Base-by-base conservation (phyloP, 176 grass and related monocot species). In the Eragrostis nindensis region DNA sequence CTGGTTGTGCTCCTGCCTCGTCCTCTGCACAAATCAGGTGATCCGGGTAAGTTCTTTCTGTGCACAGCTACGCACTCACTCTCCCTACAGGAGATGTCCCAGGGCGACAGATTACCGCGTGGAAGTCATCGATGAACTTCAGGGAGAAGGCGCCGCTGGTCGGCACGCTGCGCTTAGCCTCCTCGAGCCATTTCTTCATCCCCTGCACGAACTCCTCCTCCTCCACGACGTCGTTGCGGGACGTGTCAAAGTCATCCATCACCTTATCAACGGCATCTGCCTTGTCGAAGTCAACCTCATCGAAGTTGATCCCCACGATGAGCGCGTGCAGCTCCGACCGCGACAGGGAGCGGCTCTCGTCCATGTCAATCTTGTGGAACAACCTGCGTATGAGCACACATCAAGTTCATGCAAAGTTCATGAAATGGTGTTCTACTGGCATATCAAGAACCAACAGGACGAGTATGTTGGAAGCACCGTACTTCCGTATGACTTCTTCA, bases 211-310 rank as follows among this genome's bases (percentile, higher is more conserved):
- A 99, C 80, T 99, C 96, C 1, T 32, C 46, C 59, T 94, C 80
- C 70, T 94, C 92, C 7, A 94, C 86, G 0, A 5, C 5, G 0
- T 81, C 62, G 27, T 94, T 91, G 18, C 70, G 11, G 40, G 89
- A 91, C 50, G 89, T 91, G 72, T 94, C 92, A 0, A 94, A 94
- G 74, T 94, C 92, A 3, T 41, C 59, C 92, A 94, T 94, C 62
- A 94, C 66, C 82, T 94, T 80, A 11, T 84, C 7, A 1, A 91
- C 75, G 1, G 86, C 92, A 3, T 83, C 86, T 11, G 30, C 11
- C 73, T 53, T 89, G 80, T 94, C 86, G 10, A 89, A 86, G 65
- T 88, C 89, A 70, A 94, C 47, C 79, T 89, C 92, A 43, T 74
- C 86, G 24, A 94, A 91, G 61, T 94, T 87, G 70, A 94, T 83